These are phyloP conservation scores for Lentinula sp. DNA, from an alignment of 768 basidiomycete species.

Conservation along the genomic window DNA sequence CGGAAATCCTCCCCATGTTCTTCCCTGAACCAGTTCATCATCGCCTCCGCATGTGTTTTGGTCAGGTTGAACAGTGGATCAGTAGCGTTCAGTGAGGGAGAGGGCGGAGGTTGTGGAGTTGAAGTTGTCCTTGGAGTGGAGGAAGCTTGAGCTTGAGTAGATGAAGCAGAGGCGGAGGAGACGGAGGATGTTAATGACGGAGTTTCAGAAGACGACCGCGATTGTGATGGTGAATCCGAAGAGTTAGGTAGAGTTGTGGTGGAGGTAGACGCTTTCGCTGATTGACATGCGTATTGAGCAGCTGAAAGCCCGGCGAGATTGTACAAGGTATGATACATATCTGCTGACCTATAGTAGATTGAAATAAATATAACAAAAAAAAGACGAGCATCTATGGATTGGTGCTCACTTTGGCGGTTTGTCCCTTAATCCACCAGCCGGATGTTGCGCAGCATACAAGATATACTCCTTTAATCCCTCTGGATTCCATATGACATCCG, in stretches of 20 bases:
- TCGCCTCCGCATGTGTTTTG: slow-evolving; percentile 53
- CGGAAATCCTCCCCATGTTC: not conserved
- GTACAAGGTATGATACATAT: slow-evolving; percentile 93
- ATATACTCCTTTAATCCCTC: slow-evolving; percentile 83
- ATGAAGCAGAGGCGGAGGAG: not conserved
- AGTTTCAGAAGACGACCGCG: not conserved
- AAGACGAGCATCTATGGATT: not conserved
- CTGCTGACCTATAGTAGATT: slow-evolving; percentile 54
- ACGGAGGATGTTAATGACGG: not conserved
- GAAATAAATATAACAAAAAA: not conserved
- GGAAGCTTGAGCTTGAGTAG: not conserved
- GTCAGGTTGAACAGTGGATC: slow-evolving; percentile 78
- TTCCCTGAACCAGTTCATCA: slow-evolving; percentile 59
- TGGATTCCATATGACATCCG: slow-evolving; percentile 39
- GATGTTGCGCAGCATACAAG: slow-evolving; percentile 78
- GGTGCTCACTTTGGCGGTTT: slow-evolving; percentile 85
- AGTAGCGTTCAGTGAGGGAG: slow-evolving; percentile 59
- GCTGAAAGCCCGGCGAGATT: slow-evolving; percentile 86
- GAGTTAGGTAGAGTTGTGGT: not conserved
- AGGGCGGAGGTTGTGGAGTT: not conserved
- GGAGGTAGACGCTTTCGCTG: not conserved
- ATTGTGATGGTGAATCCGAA: not conserved
- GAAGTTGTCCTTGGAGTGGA: not conserved
- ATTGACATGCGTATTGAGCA: slow-evolving; percentile 58
- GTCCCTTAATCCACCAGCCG: slow-evolving; percentile 83